phyloP scores from a whole-genome alignment of 1,284 basidiomycete species.

The Jaminaea rosea region DNA sequence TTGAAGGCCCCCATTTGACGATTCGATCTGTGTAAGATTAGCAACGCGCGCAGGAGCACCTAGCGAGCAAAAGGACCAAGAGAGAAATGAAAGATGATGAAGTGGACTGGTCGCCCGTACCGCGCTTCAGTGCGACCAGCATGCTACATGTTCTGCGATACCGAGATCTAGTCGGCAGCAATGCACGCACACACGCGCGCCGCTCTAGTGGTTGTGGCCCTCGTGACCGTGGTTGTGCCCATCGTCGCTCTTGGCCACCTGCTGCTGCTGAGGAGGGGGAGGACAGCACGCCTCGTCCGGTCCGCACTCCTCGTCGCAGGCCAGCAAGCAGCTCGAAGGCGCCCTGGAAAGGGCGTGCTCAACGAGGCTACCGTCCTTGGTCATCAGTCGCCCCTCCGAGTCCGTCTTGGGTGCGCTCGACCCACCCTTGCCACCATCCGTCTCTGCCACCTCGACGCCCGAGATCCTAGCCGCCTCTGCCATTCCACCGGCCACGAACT shows the following conservation, averaged over 20 bases:
- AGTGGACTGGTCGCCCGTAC: too few relatives aligned
- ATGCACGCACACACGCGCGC: too few relatives aligned
- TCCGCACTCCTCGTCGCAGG: conserved; percentile 37
- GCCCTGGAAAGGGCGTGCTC: conserved; percentile 29
- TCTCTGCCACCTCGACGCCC: conserved; percentile 28
- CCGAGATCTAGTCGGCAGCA: too few relatives aligned
- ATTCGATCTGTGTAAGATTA: too few relatives aligned
- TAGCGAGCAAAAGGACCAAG: too few relatives aligned
- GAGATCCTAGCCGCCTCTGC: conserved; percentile 33
- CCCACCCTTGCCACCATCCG: conserved; percentile 5
- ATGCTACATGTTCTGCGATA: too few relatives aligned
- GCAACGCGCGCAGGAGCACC: too few relatives aligned
- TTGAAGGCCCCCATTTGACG: too few relatives aligned
- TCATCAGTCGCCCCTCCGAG: conserved; percentile 27
- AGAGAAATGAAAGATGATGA: too few relatives aligned
- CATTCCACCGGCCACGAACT: conserved; percentile 40
- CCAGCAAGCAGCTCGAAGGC: conserved; percentile 35
- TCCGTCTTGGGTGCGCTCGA: too few relatives aligned
- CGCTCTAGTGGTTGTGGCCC: conserved; percentile 1
- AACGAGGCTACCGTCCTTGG: conserved; percentile 31
- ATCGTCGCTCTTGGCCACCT: background rate
- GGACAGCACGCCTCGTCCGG: conserved; percentile 37
- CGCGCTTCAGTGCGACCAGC: too few relatives aligned
- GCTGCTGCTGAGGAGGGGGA: conserved; percentile 3
- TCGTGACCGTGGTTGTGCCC: conserved; percentile 1